Base-by-base conservation (phyloP, 805 yeast genomes). In the Monosporozyma siamensis region DNA sequence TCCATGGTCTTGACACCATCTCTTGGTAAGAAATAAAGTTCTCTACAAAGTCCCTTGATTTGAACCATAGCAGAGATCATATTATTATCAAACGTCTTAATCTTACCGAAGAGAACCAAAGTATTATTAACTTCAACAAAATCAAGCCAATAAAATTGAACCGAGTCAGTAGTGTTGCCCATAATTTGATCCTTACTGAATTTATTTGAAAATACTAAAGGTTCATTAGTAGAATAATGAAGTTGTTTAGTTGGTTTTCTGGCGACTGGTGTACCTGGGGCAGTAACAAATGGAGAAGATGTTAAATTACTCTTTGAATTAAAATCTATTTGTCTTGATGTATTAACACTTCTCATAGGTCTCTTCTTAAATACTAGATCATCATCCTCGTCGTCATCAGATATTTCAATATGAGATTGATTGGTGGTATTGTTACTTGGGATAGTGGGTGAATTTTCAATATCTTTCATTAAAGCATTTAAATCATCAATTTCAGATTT, bases 91-190 rank as follows among this genome's bases (percentile, higher is more conserved):
- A 65, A 65, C 4, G 88, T 70, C 44, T 72, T 70, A 10, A 82
- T 72, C 56, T 88, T 87, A 42, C 98, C 98, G 59, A 83, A 90
- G 8, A 92, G 68, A 15, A 85, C 59, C 39, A 92, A 64, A 0
- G 78, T 65, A 50, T 73, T 73, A 45, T 80, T 84, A 10, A 82
- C 77, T 58, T 90, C 97, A 20, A 82, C 71, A 59, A 79, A 88
- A 62, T 92, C 98, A 24, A 84, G 64, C 97, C 97, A 92, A 61
- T 74, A 92, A 80, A 90, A 78, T 52, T 76, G 75, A 57, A 88
- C 73, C 1, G 70, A 51, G 34, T 21, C 39, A 3, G 68, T 61
- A n/a, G 63, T 62, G 7, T 69, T 64, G 26, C 63, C 61, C 12
- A 67, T 65, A 18, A 70, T 59, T 34, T 53, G 50, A 4, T 54